phyloP scores from a whole-genome alignment of 129 eudicot genomes.

The Cynara cardunculus region DNA sequence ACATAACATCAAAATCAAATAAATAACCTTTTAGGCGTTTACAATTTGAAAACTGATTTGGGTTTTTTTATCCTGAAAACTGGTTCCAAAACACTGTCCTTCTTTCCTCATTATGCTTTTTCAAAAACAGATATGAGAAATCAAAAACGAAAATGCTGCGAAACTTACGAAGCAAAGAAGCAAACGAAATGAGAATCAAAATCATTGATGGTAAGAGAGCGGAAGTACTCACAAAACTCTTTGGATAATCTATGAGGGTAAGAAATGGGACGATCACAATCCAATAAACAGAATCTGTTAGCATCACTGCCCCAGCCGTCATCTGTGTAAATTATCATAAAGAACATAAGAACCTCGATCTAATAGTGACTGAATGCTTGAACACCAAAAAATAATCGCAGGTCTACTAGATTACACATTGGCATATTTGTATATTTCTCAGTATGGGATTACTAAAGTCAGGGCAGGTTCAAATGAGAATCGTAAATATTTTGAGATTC shows the following conservation, averaged over 20 bases:
- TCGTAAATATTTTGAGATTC: neutral
- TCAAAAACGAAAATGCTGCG: neutral
- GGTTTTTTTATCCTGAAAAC: neutral
- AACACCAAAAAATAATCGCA: neutral
- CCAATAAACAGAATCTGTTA: constrained; percentile 86
- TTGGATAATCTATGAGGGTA: constrained; percentile 47
- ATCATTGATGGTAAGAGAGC: constrained; percentile 1
- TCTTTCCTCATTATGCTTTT: neutral
- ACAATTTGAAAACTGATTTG: neutral
- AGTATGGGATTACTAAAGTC: neutral
- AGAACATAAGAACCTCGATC: neutral
- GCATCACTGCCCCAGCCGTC: constrained; percentile 77
- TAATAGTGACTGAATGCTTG: neutral
- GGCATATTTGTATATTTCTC: constrained; percentile 3
- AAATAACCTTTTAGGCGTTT: neutral
- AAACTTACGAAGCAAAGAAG: neutral
- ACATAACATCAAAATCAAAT: neutral
- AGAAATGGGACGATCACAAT: constrained; percentile 68
- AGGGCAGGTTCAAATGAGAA: neutral
- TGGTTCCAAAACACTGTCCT: neutral
- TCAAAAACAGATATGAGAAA: neutral
- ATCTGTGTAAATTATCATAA: constrained; percentile 45
- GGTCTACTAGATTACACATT: neutral
- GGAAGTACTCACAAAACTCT: constrained; percentile 56
- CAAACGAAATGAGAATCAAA: neutral